Evolutionary conservation across 192 early-diverging fungal genomes (phyloP), one percentile per base, ranked within the genome.

Genomic region (Dissophora ornata): DNA sequence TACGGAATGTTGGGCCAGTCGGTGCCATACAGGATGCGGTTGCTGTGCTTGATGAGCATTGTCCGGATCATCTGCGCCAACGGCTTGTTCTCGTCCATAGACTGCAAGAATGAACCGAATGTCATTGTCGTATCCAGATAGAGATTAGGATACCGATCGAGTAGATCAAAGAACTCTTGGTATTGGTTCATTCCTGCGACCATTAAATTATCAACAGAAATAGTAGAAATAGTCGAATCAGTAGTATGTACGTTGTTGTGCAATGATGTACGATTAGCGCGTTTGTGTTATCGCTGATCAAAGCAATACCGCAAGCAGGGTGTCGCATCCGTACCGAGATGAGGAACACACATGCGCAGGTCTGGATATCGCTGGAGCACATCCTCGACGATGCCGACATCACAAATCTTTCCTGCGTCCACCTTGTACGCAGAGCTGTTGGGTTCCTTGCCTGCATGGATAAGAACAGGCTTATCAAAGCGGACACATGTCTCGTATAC

Each of bases 121-220:
- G 60, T 61, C 71, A 80, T 79, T 9, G 80, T 81, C 0, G 80
- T 81, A 24, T 81, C 80, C 25, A 81, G 75, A 22, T 81, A 81
- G 11, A 81, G 34, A 30, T 81, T 81, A 9, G 75, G 80, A 45
- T 63, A 68, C 21, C 24, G 30, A 10, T 78, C 59, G 30, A 81
- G 38, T 15, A 81, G 44, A 28, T 79, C 67, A 58, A 79, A 69
- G 54, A 77, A 81, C 28, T 79, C 67, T 59, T 69, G 34, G 25
- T 73, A 75, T 41, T 81, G 71, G 41, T 80, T 73, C 68, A 77
- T 77, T 10, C 73, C 69, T 71, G 42, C 19, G 18, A 13, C 8
- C 45, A 47, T n/a, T n/a, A n/a, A n/a, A n/a, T n/a, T n/a, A n/a
- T n/a, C n/a, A n/a, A n/a, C n/a, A n/a, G n/a, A n/a, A n/a, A n/a